Evolutionary conservation across 179 eudicot genomes (phyloP), one percentile per base, ranked within the genome.

Genomic region (Actinidia chinensis): DNA sequence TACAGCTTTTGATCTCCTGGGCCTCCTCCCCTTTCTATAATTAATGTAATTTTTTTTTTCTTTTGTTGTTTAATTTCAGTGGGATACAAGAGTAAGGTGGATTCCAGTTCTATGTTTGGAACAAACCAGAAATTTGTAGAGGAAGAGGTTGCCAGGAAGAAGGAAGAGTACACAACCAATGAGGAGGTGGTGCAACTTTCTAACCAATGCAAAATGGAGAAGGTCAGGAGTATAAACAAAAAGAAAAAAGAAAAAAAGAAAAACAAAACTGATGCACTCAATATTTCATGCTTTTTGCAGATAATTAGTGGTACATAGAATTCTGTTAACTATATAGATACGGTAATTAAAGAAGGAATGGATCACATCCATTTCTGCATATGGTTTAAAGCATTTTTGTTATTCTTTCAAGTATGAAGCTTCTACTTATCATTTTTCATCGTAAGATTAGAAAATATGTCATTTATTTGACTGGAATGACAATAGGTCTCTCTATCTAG

Each of bases 61-160:
- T 18, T 72, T 54, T 36, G 4, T 36, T 36, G 40, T 36, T 36
- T 36, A 36, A 10, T 10, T 43, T 60, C 40, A 50, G 56, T 65
- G 58, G 78, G 54, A 75, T 75, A 59, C 55, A 75, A 23, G 20
- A 59, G n/a, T 68, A 75, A 42, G 60, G 55, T 22, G 12, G 78
- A 61, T 47, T 36, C 40, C 4, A 77, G 48, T 68, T 81, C 83
- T 18, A 63, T 77, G 43, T 72, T 81, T 5, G 68, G 82, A 14
- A 17, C 65, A 46, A 74, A 74, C 33, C 59, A 55, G 47, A 74
- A 33, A 76, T 33, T 51, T 68, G 46, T 80, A 17, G 79, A 55
- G 18, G 78, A 80, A 10, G 82, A 66, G 48, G 8, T 80, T 44
- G 75, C 78, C 8, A 74, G 12, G 74, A 74, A 67, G 74, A 66